phyloP scores from a whole-genome alignment of 306 rosid species.

The Casuarina glauca region DNA sequence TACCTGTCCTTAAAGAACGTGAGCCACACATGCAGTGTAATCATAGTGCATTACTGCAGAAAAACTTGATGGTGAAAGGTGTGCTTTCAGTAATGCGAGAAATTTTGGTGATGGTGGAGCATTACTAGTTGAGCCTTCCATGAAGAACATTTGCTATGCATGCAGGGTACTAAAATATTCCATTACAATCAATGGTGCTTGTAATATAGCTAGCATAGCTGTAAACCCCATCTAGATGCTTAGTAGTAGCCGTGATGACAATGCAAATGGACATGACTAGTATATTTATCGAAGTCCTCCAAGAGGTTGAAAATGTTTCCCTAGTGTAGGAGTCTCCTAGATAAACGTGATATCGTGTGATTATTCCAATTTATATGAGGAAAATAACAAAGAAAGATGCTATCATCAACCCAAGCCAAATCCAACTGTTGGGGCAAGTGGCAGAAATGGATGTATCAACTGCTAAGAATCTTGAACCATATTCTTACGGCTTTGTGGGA shows the following conservation, averaged over 20 bases:
- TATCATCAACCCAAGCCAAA: slow-evolving; percentile 62
- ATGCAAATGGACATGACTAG: slow-evolving; percentile 48
- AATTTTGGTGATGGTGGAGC: too few species aligned
- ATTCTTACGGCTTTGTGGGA: background rate
- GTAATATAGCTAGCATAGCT: too few species aligned
- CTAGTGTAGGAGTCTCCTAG: slow-evolving; percentile 57
- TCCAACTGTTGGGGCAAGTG: slow-evolving; percentile 52
- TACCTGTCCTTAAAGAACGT: too few species aligned
- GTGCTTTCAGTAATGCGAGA: too few species aligned
- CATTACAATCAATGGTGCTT: too few species aligned
- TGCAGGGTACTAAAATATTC: too few species aligned
- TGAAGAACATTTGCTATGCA: too few species aligned
- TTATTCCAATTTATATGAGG: slow-evolving; percentile 45
- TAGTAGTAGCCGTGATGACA: slow-evolving; percentile 31
- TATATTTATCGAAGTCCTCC: slow-evolving; percentile 41
- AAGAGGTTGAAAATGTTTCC: slow-evolving; percentile 33
- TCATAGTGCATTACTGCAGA: too few species aligned
- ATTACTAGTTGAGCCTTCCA: too few species aligned
- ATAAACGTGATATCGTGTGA: slow-evolving; percentile 48
- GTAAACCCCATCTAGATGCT: slow-evolving; percentile 36
- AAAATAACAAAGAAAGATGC: slow-evolving; percentile 53
- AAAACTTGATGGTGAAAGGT: too few species aligned
- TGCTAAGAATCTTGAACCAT: slow-evolving; percentile 47
- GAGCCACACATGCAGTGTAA: too few species aligned
- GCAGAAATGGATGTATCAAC: slow-evolving; percentile 48